Percentiles rank a stretch among this genome's conserved stretches.
These are phyloP conservation scores for Hypoxylon sp. DNA, from an alignment of 2,329 filamentous ascomycete genomes.

Conservation along the genomic window DNA sequence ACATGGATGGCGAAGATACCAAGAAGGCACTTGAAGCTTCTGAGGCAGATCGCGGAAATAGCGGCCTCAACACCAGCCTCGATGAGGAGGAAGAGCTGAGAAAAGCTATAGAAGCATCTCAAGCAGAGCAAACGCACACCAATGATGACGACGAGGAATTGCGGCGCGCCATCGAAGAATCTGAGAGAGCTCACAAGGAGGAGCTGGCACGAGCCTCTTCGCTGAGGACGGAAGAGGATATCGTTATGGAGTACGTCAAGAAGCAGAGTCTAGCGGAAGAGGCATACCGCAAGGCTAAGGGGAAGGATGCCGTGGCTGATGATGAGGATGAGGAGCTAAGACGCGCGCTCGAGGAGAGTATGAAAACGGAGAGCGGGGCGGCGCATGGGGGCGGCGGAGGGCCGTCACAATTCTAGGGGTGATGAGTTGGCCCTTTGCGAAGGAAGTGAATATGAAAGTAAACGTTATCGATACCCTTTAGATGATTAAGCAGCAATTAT, in stretches of 20 bases:
- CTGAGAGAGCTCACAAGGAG: slow-evolving; percentile 59
- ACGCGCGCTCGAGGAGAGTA: slow-evolving; percentile 49
- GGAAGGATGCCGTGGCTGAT: slow-evolving; percentile 50
- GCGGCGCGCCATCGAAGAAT: slow-evolving; percentile 62
- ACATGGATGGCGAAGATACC: slow-evolving; percentile 55
- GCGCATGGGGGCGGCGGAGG: slow-evolving; percentile 42
- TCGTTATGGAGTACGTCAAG: slow-evolving; percentile 81
- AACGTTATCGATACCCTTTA: slow-evolving; percentile 35
- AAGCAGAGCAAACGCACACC: slow-evolving; percentile 40
- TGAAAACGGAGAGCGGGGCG: slow-evolving; percentile 43
- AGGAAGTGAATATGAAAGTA: not conserved
- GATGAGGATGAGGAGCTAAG: slow-evolving; percentile 47
- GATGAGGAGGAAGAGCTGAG: slow-evolving; percentile 54
- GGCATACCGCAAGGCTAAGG: slow-evolving; percentile 58
- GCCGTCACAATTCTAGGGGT: slow-evolving; percentile 35
- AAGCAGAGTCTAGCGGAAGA: slow-evolving; percentile 81
- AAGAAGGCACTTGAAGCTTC: slow-evolving; percentile 58
- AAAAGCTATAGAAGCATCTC: slow-evolving; percentile 59
- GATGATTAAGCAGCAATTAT: slow-evolving; percentile 9
- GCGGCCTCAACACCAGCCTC: slow-evolving; percentile 22
- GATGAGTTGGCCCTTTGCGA: not conserved
- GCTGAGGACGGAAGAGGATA: slow-evolving; percentile 74
- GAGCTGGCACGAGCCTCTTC: slow-evolving; percentile 58
- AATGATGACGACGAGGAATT: slow-evolving; percentile 60
- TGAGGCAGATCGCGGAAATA: slow-evolving; percentile 44